Evolutionary conservation across 805 yeast genomes (phyloP), one percentile per base, ranked within the genome.

Genomic region (Lipomyces japonicus): DNA sequence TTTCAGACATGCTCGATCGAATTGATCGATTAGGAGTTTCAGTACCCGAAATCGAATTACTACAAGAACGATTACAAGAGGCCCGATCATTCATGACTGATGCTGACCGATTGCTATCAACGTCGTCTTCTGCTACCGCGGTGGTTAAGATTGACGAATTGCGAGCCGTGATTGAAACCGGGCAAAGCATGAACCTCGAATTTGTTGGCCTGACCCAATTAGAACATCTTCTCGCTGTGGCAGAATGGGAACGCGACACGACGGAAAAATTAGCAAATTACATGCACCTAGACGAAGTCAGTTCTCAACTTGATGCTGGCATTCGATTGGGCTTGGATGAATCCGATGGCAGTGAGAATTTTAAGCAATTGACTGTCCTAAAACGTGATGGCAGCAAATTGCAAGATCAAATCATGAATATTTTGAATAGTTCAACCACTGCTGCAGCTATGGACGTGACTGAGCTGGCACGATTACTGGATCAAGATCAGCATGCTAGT

Each of bases 1-100:
- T 80, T 38, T 65, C 71, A 23, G 43, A 53, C 19, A 58, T 82
- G 21, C 59, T 81, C 12, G 67, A 68, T 16, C 70, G 71, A 39
- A 77, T 82, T 3, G 78, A 82, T 2, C 59, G 63, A 0, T 59
- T 82, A 50, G 74, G 77, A 19, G 76, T 84, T 47, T 64, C 73
- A 2, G 69, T 79, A 16, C 75, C 79, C 0, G 93, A 85, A 60
- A 71, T 81, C 57, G 82, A 77, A 18, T 83, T 78, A 59, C 64
- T 85, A 10, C 51, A 74, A 3, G 83, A 78, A 53, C 72, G 80
- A 40, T 73, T 75, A 3, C 65, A 60, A 26, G 84, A 79, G 55
- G 72, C 84, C 37, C 71, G 70, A 42, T 71, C 71, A 42, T 84
- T 75, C 63, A 80, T 76, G 50, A 64, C 68, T 24, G 71, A 75